These are phyloP conservation scores for Colletotrichum camelliae DNA, from an alignment of 2,329 filamentous ascomycete species.

Conservation along the genomic window DNA sequence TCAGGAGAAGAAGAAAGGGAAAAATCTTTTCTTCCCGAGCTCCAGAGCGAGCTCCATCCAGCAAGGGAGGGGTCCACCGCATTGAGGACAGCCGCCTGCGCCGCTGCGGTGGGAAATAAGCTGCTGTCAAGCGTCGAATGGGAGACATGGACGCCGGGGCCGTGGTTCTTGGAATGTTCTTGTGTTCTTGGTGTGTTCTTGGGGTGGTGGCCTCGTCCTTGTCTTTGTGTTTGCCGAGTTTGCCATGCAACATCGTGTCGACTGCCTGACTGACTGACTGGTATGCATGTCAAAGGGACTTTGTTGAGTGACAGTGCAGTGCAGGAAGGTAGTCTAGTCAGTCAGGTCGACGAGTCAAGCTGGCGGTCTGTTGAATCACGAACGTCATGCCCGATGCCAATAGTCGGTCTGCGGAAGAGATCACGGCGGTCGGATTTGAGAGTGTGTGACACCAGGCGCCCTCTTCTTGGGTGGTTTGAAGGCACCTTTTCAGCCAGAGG, in stretches of 20 bases:
- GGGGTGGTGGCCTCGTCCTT: not conserved
- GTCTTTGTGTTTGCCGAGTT: not conserved
- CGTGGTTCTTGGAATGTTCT: not conserved
- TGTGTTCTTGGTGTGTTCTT: not conserved
- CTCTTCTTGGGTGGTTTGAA: not conserved
- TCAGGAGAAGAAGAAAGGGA: constrained; percentile 11
- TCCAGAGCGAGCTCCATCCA: not conserved
- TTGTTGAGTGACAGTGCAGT: not conserved
- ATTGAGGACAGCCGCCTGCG: constrained; percentile 1
- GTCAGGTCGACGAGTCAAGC: not conserved
- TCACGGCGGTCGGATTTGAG: not conserved
- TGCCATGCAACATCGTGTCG: not conserved
- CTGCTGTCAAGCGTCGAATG: constrained; percentile 14
- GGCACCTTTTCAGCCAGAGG: not conserved
- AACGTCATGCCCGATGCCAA: not conserved
- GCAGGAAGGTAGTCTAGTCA: not conserved
- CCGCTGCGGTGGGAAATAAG: constrained; percentile 14
- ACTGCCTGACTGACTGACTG: not conserved
- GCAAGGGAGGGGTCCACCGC: not conserved
- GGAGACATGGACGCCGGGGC: not conserved
- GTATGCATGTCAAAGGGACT: not conserved
- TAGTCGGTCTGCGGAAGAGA: not conserved
- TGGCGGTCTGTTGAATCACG: not conserved
- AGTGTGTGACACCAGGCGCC: not conserved
- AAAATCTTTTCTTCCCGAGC: not conserved